Percentiles rank a stretch among this genome's conserved stretches.
These are phyloP conservation scores for Debaryomyces singareniensis DNA, from an alignment of 1,139 yeast species.

Conservation along the genomic window DNA sequence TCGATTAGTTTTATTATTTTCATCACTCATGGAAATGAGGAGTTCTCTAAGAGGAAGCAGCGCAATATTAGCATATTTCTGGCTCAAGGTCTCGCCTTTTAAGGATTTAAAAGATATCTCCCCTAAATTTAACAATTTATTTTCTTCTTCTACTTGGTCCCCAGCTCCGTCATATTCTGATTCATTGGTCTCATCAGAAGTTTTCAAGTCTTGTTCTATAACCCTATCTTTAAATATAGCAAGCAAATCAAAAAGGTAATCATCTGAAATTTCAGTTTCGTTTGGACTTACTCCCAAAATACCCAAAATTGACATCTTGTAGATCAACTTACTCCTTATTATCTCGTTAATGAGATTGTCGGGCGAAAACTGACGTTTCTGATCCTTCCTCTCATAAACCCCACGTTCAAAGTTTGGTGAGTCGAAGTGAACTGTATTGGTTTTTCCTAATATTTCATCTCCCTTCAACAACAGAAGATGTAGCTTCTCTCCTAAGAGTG, in stretches of 20 bases:
- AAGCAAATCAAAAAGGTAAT: constrained; percentile 27
- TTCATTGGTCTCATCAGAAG: constrained; percentile 2
- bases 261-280: constrained; percentile 19
- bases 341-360: constrained; percentile 27
- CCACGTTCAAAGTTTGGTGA: constrained; percentile 1
- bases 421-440: constrained; percentile 20
- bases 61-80: background rate
- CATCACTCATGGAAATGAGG: constrained; percentile 15
- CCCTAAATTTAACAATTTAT: constrained; percentile 13
- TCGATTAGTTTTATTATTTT: constrained; percentile 16
- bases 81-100: background rate
- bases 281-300: constrained; percentile 32
- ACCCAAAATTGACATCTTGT: constrained; percentile 33
- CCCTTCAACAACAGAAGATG: constrained; percentile 18
- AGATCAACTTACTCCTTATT: constrained; percentile 28
- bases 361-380: constrained; percentile 18
- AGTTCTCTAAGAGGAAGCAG: constrained; percentile 11
- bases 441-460: constrained; percentile 20
- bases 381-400: constrained; percentile 10
- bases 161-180: constrained; percentile 5
- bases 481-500: constrained; percentile 30
- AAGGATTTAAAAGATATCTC: constrained; percentile 13
- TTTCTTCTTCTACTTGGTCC: constrained; percentile 8
- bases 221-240: constrained; percentile 27
- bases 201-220: constrained; percentile 5